Evolutionary conservation across 116 monocot species (phyloP).

Genomic region (Phalaenopsis hybrid): DNA sequence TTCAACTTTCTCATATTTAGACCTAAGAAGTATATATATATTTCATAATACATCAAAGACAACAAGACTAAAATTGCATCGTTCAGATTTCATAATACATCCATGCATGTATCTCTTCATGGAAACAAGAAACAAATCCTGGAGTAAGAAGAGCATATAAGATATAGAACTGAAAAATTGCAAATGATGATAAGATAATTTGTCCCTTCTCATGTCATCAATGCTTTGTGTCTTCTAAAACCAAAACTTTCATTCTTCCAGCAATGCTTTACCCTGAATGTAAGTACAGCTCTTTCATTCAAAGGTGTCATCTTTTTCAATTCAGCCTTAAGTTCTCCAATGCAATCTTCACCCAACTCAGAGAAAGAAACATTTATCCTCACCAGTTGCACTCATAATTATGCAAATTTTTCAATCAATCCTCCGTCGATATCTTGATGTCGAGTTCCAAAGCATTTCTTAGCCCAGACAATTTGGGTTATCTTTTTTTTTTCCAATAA

Average conservation of each 20-base stretch:
- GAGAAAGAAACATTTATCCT: slow-evolving; percentile 20
- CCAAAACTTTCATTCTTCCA: slow-evolving; percentile 81
- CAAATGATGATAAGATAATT: too few species aligned
- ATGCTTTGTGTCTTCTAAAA: slow-evolving; percentile 3
- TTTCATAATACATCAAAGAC: too few species aligned
- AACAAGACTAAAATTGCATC: too few species aligned
- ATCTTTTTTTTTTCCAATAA: slow-evolving; percentile 25
- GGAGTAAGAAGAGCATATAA: too few species aligned
- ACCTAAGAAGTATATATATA: too few species aligned
- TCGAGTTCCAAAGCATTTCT: slow-evolving; percentile 67
- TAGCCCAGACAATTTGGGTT: slow-evolving; percentile 62
- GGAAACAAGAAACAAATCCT: too few species aligned
- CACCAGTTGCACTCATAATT: slow-evolving; percentile 22
- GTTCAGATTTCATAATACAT: too few species aligned
- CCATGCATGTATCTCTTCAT: too few species aligned
- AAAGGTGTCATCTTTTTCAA: slow-evolving; percentile 86
- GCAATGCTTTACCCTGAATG: slow-evolving; percentile 47
- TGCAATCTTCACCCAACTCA: slow-evolving; percentile 42
- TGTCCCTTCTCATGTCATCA: too few species aligned
- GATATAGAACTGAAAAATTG: too few species aligned
- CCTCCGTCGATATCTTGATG: slow-evolving; percentile 73
- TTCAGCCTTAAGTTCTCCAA: slow-evolving; percentile 54
- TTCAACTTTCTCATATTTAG: too few species aligned
- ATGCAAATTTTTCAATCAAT: slow-evolving; percentile 42
- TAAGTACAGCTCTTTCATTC: slow-evolving; percentile 71